Base-by-base conservation (phyloP, 805 yeast genomes). In the Ogataea haglerorum region DNA sequence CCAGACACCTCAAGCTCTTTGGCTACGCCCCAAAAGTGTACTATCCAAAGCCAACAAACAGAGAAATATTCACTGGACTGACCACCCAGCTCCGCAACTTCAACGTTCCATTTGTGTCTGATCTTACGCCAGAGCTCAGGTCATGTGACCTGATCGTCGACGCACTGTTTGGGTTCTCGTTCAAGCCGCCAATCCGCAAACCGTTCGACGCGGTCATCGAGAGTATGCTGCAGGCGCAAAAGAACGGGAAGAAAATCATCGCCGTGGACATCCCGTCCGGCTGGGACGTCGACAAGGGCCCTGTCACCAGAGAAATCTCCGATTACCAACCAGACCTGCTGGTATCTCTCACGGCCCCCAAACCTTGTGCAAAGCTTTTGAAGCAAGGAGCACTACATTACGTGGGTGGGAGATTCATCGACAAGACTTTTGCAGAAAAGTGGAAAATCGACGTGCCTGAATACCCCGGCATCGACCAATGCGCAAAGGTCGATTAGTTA, bases 211-310 rank as follows among this genome's bases (percentile, higher is more conserved):
- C 49, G 12, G 74, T 72, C 7, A 65, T 74, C 40, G 53, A 52
- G n/a, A 51, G 67, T 6, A 58, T 85, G 47, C 54, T 67, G 6
- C 42, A 54, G 2, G 35, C 47, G 7, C 70, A 54, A 52, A 28
- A 31, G 6, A n/a, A 36, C 21, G 41, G 46, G 19, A 43, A 78
- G 2, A 91, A 90, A 1, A 75, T 89, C 2, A 74, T 86, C 0
- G 77, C 95, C 0, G 85, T 93, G 2, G 99, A 93, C 60, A 78
- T 91, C 34, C 99, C 99, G 0, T 85, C 95, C 2, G 96, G 97
- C 0, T 93, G 99, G 99, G 91, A 90, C 56, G 98, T 93, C 9
- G 95, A 93, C 55, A 56, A 72, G 6, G 99, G 99, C 0, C 95
- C 93, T 0, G 63, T 60, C 2, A 61, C 65, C 9, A 64, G 60